These are phyloP conservation scores for Alternaria tenuissima DNA, from an alignment of 2,329 filamentous ascomycete genomes.

Conservation along the genomic window DNA sequence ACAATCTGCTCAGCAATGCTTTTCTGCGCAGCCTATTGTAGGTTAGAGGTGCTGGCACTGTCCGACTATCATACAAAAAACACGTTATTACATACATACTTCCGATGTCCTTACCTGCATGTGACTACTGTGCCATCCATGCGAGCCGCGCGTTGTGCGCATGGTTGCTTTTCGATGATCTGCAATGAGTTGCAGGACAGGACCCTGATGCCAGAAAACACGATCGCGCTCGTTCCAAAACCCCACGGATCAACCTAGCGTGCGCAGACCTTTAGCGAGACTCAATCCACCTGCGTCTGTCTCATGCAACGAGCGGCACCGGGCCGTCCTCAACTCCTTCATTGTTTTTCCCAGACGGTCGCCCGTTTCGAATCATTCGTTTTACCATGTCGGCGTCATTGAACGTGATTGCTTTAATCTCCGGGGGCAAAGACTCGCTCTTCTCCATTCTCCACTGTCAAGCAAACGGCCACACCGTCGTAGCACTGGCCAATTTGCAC, in stretches of 20 bases:
- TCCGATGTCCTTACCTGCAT: constrained; percentile 6
- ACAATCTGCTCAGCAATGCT: constrained; percentile 31
- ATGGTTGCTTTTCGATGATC: constrained; percentile 7
- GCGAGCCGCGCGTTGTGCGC: constrained; percentile 4
- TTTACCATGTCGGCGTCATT: constrained; percentile 25
- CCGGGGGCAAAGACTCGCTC: constrained; percentile 96
- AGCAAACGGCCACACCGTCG: constrained; percentile 81
- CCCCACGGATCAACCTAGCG: constrained; percentile 18
- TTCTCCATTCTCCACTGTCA: constrained; percentile 92
- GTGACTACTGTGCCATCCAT: background rate
- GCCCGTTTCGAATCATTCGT: constrained; percentile 3
- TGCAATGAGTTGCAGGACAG: constrained; percentile 2
- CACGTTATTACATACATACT: constrained; percentile 18
- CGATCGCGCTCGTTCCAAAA: constrained; percentile 5
- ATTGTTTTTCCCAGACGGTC: constrained; percentile 9
- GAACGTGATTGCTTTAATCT: constrained; percentile 86
- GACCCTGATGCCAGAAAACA: constrained; percentile 12
- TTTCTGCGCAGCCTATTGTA: constrained; percentile 27
- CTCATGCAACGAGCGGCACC: constrained; percentile 12
- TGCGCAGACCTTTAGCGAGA: constrained; percentile 22
- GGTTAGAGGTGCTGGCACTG: constrained; percentile 47
- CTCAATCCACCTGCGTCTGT: constrained; percentile 8
- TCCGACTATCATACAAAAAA: constrained; percentile 33
- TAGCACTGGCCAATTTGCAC: constrained; percentile 89
- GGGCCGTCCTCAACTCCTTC: constrained; percentile 12